Evolutionary conservation across 345 rosid genomes (phyloP), one percentile per base, ranked within the genome.

Genomic region (Clausena lansium): DNA sequence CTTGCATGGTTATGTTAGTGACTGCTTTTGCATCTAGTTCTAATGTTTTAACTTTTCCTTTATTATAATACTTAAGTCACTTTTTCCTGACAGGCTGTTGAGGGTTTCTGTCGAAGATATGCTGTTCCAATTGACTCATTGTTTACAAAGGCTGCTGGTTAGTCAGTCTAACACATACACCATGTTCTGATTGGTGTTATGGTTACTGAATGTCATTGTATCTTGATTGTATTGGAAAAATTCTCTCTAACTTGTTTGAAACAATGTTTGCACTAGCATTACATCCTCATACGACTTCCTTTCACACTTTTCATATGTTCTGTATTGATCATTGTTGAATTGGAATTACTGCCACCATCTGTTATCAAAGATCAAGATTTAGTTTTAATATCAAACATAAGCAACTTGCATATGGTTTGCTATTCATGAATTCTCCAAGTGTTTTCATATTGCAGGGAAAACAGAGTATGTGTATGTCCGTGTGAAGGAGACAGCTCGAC

Each of bases 101-200:
- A 92, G 79, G 99, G 99, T 58, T 95, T 95, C 80, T 91, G 98
- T 79, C 92, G 93, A 70, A 90, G 96, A 87, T 87, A 92, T 83
- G 86, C 86, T 70, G 87, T 92, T 71, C 82, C 91, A 39, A 33
- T 91, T 78, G 93, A 89, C 58, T 85, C 88, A 20, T 50, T 92
- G 79, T 91, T 81, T 85, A 88, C 80, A 75, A 95, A 91, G 81
- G 83, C 78, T 72, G 93, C 88, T 70, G 98, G 99, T 95, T 81
- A 87, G 96, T 86, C 64, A 69, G 41, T 66, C 66, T 55, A 67
- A 52, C 76, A n/a, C 59, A 61, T 71, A 50, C 50, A 41, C 38
- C 28, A 33, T 6, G 4, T 55, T 71, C 20, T 20, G 7, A 35
- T 13, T 58, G 4, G 22, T 58, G 36, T 17, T 2, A 0, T 58